phyloP scores from a whole-genome alignment of 2,329 filamentous ascomycete species.

The Paecilomyces formosus region DNA sequence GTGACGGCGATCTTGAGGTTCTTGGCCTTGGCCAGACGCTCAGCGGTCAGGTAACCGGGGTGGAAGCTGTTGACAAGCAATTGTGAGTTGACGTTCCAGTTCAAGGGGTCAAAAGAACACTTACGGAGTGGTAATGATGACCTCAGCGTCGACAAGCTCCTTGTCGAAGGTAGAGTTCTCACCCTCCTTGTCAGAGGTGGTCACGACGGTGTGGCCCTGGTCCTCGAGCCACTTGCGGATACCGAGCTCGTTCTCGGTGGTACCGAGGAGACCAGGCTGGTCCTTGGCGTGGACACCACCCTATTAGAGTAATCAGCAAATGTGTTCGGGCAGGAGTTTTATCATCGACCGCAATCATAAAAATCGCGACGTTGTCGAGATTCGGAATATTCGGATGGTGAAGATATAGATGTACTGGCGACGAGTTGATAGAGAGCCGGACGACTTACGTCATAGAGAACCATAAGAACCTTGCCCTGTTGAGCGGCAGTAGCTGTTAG shows the following conservation, averaged over 20 bases:
- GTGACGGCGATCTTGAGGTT: slow-evolving; percentile 97
- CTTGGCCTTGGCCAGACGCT: slow-evolving; percentile 96
- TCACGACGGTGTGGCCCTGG: slow-evolving; percentile 91
- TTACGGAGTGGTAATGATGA: slow-evolving; percentile 98
- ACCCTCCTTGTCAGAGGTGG: slow-evolving; percentile 95
- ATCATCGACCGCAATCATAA: background rate
- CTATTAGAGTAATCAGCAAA: slow-evolving; percentile 29
- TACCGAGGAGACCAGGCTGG: slow-evolving; percentile 82
- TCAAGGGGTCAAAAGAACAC: slow-evolving; percentile 14
- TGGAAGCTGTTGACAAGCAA: slow-evolving; percentile 62
- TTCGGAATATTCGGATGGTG: background rate
- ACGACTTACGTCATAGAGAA: slow-evolving; percentile 76
- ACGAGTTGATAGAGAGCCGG: slow-evolving; percentile 24
- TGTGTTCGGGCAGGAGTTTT: slow-evolving; percentile 3
- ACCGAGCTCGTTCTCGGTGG: slow-evolving; percentile 97
- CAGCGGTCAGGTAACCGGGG: slow-evolving; percentile 92
- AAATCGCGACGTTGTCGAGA: background rate
- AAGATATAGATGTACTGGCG: background rate
- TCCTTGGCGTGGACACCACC: slow-evolving; percentile 79
- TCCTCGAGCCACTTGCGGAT: slow-evolving; percentile 97
- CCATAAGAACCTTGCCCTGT: slow-evolving; percentile 92
- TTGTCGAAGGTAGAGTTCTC: slow-evolving; percentile 89
- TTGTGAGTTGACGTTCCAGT: background rate
- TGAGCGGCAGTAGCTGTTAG: slow-evolving; percentile 58
- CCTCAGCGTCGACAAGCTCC: slow-evolving; percentile 91